A percentile compares a stretch with the other conserved stretches of the same genome.
Conservation (phyloP, 2,329 filamentous ascomycete genomes). For the Alternaria hordeiaustralica region DNA sequence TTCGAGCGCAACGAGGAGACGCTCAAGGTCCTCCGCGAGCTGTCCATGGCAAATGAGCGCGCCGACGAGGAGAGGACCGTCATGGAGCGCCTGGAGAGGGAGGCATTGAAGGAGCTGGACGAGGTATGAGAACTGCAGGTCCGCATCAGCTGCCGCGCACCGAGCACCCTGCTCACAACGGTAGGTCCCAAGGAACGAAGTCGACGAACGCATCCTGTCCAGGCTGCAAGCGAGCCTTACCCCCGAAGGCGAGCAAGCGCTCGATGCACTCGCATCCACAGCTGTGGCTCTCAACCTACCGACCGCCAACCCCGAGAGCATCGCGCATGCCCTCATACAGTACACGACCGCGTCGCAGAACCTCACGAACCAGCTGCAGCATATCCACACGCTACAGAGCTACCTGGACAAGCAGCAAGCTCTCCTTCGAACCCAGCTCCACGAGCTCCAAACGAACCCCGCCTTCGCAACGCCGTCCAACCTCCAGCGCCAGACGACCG, state of each 20-base stretch:
- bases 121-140: conserved; percentile 37
- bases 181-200: conserved; percentile 28
- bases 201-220: conserved; percentile 33
- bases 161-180: conserved; percentile 17
- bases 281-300: conserved; percentile 46
- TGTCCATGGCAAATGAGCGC: conserved; percentile 77
- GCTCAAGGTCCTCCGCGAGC: conserved; percentile 73
- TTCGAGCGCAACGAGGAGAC: conserved; percentile 92
- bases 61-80: conserved; percentile 73
- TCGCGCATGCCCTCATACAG: conserved; percentile 46
- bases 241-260: conserved; percentile 35
- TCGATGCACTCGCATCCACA: conserved; percentile 48
- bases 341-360: conserved; percentile 39
- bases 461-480: conserved; percentile 57
- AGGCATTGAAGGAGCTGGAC: conserved; percentile 63
- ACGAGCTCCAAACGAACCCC: conserved; percentile 37
- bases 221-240: conserved; percentile 35
- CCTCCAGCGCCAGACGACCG: conserved; percentile 73
- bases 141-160: conserved; percentile 8
- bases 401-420: conserved; percentile 44
- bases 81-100: conserved; percentile 64
- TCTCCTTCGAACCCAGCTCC: conserved; percentile 39
- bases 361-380: conserved; percentile 39
- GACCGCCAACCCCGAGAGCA: conserved; percentile 29
- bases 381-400: conserved; percentile 42